Evolutionary conservation across 306 rosid genomes (phyloP).

Genomic region (Medicago truncatula): MtrunA17r5.0-ANR NC_053042.1:49982501-49983000

Average conservation of each 20-base stretch:
- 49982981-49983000: background rate
- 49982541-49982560: background rate
- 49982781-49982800: background rate
- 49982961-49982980: background rate
- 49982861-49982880: background rate
- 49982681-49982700: constrained; percentile 4
- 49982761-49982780: background rate
- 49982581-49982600: constrained; percentile 1
- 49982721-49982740: background rate
- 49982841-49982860: background rate
- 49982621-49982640: constrained; percentile 3
- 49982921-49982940: background rate
- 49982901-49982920: background rate
- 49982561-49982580: constrained; percentile 5
- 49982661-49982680: background rate
- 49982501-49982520: constrained; percentile 4
- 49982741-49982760: background rate
- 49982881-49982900: constrained; percentile 1
- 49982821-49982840: background rate
- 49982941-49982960: background rate
- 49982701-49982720: background rate
- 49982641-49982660: constrained; percentile 3
- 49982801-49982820: background rate
- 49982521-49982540: background rate
- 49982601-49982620: constrained; percentile 7